These are phyloP conservation scores for Diaporthe helianthi DNA, from an alignment of 2,329 filamentous ascomycete species.

Conservation along the genomic window DNA sequence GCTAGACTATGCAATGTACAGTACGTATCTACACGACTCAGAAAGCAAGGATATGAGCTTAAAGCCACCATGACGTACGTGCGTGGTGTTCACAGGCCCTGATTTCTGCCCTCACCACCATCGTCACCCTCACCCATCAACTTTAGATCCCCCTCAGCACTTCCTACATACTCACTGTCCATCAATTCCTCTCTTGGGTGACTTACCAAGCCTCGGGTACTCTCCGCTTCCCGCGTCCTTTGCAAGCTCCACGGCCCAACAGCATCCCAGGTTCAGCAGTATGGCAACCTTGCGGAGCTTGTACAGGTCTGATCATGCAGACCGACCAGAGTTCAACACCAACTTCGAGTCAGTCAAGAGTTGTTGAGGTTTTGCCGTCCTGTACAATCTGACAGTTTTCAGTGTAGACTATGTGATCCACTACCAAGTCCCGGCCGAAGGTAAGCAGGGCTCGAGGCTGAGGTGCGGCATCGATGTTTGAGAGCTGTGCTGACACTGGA, in stretches of 20 bases:
- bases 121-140: slow-evolving; percentile 4
- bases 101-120: neutral
- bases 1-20: slow-evolving; percentile 1
- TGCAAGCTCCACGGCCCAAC: slow-evolving; percentile 23
- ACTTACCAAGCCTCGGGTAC: neutral
- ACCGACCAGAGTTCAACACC: slow-evolving; percentile 39
- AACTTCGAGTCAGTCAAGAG: slow-evolving; percentile 50
- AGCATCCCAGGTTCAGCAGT: slow-evolving; percentile 11
- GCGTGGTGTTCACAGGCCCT: neutral
- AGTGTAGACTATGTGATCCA: slow-evolving; percentile 89
- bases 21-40: no score
- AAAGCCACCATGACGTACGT: slow-evolving; percentile 30
- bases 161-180: slow-evolving; percentile 1
- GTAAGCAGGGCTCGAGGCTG: slow-evolving; percentile 54
- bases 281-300: slow-evolving; percentile 47
- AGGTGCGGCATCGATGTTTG: neutral
- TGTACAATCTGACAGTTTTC: slow-evolving; percentile 32
- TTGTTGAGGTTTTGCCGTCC: slow-evolving; percentile 7
- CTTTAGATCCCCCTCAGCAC: neutral
- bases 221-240: slow-evolving; percentile 4
- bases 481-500: slow-evolving; percentile 13
- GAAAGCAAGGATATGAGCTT: slow-evolving; percentile 25
- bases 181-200: neutral
- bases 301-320: slow-evolving; percentile 42
- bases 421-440: slow-evolving; percentile 74